A percentile compares a stretch with the other conserved stretches of the same genome.
These are phyloP conservation scores for Nevesoporus exiguus DNA, from an alignment of 768 basidiomycete genomes.

Conservation along the genomic window DNA sequence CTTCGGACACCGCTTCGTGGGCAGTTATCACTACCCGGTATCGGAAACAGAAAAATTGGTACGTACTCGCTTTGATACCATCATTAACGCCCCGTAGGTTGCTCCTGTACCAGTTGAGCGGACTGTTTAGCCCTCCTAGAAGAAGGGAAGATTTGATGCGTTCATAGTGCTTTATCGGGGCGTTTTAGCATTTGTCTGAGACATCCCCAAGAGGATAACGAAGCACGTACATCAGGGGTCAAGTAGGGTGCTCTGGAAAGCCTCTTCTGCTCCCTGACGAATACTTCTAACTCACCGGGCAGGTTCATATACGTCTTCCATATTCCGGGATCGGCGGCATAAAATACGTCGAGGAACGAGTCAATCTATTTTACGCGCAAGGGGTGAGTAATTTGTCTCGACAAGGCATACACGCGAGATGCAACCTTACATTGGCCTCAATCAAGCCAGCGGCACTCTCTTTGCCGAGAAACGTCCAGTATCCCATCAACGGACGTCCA, in stretches of 20 bases:
- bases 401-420: too few relatives aligned
- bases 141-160: conserved; percentile 27
- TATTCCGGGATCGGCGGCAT: conserved; percentile 31
- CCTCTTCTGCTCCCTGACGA: conserved; percentile 22
- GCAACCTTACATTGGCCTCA: conserved; percentile 32
- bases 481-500: conserved; percentile 41
- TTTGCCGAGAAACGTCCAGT: conserved; percentile 38
- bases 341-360: conserved; percentile 36
- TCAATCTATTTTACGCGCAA: conserved; percentile 30
- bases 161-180: conserved; percentile 25
- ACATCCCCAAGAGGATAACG: not conserved
- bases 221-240: conserved; percentile 29
- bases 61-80: conserved; percentile 28
- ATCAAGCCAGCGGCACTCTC: conserved; percentile 32
- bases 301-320: conserved; percentile 37
- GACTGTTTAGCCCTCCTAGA: conserved; percentile 31
- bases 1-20: conserved; percentile 20
- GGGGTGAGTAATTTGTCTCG: not conserved
- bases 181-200: not conserved
- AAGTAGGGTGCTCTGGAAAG: conserved; percentile 30
- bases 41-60: not conserved
- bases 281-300: conserved; percentile 34
- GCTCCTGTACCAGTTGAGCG: conserved; percentile 39
- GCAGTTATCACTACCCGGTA: not conserved
- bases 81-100: conserved; percentile 28